These are phyloP conservation scores for Alternaria brassicicola DNA, from an alignment of 2,329 filamentous ascomycete genomes.

Conservation along the genomic window DNA sequence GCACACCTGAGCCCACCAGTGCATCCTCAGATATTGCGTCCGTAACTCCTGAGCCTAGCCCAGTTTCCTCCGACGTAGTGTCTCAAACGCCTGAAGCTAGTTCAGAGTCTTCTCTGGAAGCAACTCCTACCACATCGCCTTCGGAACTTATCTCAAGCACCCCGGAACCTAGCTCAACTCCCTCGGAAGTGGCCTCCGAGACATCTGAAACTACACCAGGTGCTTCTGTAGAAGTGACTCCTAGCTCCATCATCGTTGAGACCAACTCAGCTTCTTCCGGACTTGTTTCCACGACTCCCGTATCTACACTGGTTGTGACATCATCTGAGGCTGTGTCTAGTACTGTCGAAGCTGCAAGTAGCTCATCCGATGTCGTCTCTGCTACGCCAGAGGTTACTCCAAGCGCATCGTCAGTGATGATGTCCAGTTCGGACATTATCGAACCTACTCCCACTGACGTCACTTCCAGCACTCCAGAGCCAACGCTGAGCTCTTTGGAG, in stretches of 20 bases:
- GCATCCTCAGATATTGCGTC: background rate
- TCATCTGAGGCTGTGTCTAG: background rate
- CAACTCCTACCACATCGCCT: background rate
- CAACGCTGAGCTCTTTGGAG: background rate
- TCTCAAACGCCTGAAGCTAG: background rate
- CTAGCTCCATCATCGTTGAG: background rate
- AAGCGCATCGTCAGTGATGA: background rate
- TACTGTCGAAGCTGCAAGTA: background rate
- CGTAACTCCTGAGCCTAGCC: background rate
- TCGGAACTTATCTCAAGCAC: background rate
- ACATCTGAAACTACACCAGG: background rate
- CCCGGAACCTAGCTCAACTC: background rate
- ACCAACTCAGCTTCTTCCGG: background rate
- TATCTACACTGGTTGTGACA: background rate
- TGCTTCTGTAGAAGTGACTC: background rate
- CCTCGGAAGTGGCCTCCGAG: background rate
- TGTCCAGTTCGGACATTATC: background rate
- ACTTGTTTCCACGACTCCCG: background rate
- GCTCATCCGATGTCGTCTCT: background rate
- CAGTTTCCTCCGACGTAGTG: background rate
- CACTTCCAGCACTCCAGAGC: background rate
- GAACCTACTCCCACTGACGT: background rate
- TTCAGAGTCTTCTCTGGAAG: background rate
- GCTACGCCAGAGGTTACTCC: background rate
- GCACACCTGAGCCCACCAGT: background rate